These are phyloP conservation scores for Trichoderma hamatum DNA, from an alignment of 2,329 filamentous ascomycete genomes.

Conservation along the genomic window DNA sequence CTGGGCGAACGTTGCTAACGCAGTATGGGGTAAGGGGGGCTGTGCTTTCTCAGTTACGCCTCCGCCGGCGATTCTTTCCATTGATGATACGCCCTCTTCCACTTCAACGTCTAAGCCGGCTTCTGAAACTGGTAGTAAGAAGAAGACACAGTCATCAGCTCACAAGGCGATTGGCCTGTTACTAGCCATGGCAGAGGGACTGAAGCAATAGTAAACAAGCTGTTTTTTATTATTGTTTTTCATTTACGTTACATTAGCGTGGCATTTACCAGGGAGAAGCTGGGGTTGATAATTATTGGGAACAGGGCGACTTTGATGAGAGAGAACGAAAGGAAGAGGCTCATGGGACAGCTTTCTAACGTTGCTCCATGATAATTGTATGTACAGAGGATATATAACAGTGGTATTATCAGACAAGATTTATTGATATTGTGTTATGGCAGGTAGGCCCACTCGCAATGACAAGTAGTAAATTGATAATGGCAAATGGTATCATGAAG, in stretches of 20 bases:
- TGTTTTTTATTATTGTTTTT: background rate
- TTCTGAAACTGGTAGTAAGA: background rate
- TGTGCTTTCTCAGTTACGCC: constrained; percentile 6
- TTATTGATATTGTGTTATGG: background rate
- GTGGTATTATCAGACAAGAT: background rate
- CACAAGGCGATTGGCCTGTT: constrained; percentile 20
- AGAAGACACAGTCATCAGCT: constrained; percentile 10
- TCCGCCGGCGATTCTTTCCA: background rate
- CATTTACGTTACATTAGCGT: too few species aligned
- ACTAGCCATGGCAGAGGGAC: constrained; percentile 15
- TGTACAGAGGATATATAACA: background rate
- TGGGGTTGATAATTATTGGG: too few species aligned
- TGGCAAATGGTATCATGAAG: constrained; percentile 4
- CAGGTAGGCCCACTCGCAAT: background rate
- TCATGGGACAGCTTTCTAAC: too few species aligned
- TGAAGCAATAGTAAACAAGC: background rate
- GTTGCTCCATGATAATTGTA: too few species aligned
- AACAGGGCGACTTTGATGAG: too few species aligned
- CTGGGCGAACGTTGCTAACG: constrained; percentile 45
- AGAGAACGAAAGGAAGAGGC: too few species aligned
- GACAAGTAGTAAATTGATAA: background rate
- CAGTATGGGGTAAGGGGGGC: constrained; percentile 16
- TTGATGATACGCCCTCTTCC: background rate
- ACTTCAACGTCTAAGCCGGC: too few species aligned
- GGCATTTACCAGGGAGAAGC: too few species aligned